Evolutionary conservation across 345 rosid species (phyloP).

Genomic region (Passiflora organensis): DNA sequence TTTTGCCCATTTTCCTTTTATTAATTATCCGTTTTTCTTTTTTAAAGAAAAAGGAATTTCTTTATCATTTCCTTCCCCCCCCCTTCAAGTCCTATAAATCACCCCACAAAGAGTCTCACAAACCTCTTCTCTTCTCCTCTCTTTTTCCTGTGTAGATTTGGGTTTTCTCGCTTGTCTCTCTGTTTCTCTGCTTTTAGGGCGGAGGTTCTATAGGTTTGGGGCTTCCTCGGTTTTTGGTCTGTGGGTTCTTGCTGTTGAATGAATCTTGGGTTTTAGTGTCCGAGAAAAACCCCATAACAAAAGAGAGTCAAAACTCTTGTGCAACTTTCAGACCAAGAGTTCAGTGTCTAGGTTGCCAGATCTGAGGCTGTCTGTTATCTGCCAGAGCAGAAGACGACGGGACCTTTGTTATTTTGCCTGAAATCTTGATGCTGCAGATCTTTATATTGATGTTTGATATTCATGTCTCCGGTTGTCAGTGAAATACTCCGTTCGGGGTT

Average conservation of each 20-base stretch:
- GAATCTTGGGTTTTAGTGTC: too few relatives aligned
- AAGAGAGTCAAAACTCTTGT: too few relatives aligned
- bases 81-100: slow-evolving; percentile 44
- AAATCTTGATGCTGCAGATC: slow-evolving; percentile 39
- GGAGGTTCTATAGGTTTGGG: slow-evolving; percentile 15
- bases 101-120: slow-evolving; percentile 2
- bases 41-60: not conserved
- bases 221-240: not conserved
- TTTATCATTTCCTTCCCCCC: not conserved
- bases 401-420: too few relatives aligned
- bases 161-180: not conserved
- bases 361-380: slow-evolving; percentile 5
- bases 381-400: too few relatives aligned
- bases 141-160: too few relatives aligned
- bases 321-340: too few relatives aligned
- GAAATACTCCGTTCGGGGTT: slow-evolving; percentile 37
- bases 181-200: too few relatives aligned
- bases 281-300: too few relatives aligned
- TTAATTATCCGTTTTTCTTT: not conserved
- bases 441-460: slow-evolving; percentile 20
- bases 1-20: not conserved
- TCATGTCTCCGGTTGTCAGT: slow-evolving; percentile 35
- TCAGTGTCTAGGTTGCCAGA: slow-evolving; percentile 1
- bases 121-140: slow-evolving; percentile 31
- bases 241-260: not conserved